A percentile compares a stretch with the other conserved stretches of the same genome.
Conservation (phyloP, 768 basidiomycete species). For the Grammothele lineata region DNA sequence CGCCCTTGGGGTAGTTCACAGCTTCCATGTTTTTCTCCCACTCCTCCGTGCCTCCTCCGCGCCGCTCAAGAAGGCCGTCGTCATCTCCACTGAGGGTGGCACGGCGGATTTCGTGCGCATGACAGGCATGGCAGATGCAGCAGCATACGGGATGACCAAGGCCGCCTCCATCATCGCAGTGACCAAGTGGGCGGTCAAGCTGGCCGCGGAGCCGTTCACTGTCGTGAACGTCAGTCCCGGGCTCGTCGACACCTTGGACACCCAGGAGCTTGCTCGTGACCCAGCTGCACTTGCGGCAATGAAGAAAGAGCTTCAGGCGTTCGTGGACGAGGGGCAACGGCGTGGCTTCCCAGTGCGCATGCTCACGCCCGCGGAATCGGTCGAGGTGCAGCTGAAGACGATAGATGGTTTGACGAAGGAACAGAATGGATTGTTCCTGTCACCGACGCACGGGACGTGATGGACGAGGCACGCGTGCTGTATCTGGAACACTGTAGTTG, state of each 20-base stretch:
- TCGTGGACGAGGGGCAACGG: neutral
- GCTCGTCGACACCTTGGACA: slow-evolving; percentile 25
- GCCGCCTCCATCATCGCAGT: slow-evolving; percentile 33
- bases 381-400: neutral
- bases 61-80: slow-evolving; percentile 34
- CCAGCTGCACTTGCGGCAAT: no score
- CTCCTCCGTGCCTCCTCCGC: slow-evolving; percentile 27
- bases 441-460: no score
- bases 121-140: slow-evolving; percentile 1
- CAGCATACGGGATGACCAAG: slow-evolving; percentile 34
- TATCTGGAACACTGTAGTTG: no score
- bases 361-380: slow-evolving; percentile 6
- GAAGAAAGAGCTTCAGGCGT: no score
- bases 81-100: slow-evolving; percentile 27
- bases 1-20: slow-evolving; percentile 31
- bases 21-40: slow-evolving; percentile 35
- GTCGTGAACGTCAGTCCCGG: slow-evolving; percentile 34
- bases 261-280: no score
- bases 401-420: neutral
- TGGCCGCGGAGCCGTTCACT: slow-evolving; percentile 27
- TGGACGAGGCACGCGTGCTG: no score
- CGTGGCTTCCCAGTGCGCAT: neutral
- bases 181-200: slow-evolving; percentile 32
- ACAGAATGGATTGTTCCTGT: no score
- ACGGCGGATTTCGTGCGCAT: slow-evolving; percentile 25